Base-by-base conservation (phyloP, 257 asterid species). In the Salvia miltiorrhiza region DNA sequence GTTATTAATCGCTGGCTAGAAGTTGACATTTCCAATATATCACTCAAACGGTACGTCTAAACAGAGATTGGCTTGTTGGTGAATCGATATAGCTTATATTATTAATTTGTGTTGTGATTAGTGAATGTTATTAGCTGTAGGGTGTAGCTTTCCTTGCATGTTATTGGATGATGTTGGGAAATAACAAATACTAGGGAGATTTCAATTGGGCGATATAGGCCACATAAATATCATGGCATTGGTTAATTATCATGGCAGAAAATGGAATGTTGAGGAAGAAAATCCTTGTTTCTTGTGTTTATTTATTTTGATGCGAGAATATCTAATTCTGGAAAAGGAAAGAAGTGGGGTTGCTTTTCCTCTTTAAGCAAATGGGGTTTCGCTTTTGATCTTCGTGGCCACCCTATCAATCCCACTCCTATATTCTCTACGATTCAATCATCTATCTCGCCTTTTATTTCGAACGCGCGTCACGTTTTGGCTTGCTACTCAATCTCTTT, bases 341-440 rank as follows among this genome's bases (percentile, higher is more conserved):
- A 13, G 9, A 9, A 37, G 50, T 44, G 49, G 63, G 65, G 45
- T 24, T 55, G 2, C 35, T 54, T 54, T 54, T 40, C 52, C 63
- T 55, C 30, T 40, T 53, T 37, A 68, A 68, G 53, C 23, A 23
- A 58, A 33, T 58, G 73, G 58, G 41, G 50, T 70, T 58, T 58
- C 67, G 19, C 74, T 57, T 57, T 69, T 26, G 67, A 44, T 49
- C 47, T 24, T 55, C 57, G 45, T 69, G 67, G 74, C 65, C 47
- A 55, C 24, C 23, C 45, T 68, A 23, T 28, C 3, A 44, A 58
- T 57, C 30, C 67, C 74, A 69, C 74, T 69, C 67, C 59, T 43
- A 30, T 14, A 17, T 24, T 40, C 63, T 67, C 47, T 20, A 6
- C 19, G 19, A 26, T 64, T 23, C 59, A 32, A 11, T 20, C 58